Percentiles rank a stretch among this genome's conserved stretches.
Evolutionary conservation across 129 eudicot species (phyloP).

Genomic region (Chrysanthemum seticuspe): DNA sequence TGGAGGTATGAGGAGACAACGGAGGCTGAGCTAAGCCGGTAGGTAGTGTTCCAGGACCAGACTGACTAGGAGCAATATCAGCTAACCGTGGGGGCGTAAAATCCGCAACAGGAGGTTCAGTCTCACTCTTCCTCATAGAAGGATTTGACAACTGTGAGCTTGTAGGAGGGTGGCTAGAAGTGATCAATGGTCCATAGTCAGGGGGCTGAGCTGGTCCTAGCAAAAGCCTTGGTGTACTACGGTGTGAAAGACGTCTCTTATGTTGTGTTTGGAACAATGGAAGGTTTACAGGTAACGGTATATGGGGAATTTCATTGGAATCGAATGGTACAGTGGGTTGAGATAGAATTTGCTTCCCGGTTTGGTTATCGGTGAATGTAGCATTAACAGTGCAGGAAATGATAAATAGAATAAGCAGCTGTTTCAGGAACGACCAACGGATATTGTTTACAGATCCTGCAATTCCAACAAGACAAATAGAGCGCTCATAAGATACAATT

Average conservation of each 20-base stretch:
- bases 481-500: background rate
- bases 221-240: constrained; percentile 34
- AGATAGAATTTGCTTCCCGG: constrained; percentile 30
- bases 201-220: constrained; percentile 49
- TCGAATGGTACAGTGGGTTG: constrained; percentile 6
- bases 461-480: constrained; percentile 20
- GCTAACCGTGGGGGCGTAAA: constrained; percentile 50
- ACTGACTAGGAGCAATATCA: constrained; percentile 67
- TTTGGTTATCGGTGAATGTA: constrained; percentile 29
- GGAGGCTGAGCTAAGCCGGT: constrained; percentile 80
- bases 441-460: constrained; percentile 48
- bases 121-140: constrained; percentile 43
- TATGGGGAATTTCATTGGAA: too few relatives aligned
- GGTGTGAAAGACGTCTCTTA: constrained; percentile 33
- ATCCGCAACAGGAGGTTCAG: constrained; percentile 41
- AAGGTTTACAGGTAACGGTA: too few relatives aligned
- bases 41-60: constrained; percentile 54
- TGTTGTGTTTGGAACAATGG: too few relatives aligned
- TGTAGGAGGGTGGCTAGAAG: constrained; percentile 52
- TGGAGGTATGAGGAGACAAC: constrained; percentile 61
- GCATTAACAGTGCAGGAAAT: constrained; percentile 39
- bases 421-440: constrained; percentile 35
- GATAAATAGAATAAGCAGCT: constrained; percentile 42
- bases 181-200: constrained; percentile 41
- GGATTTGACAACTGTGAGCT: constrained; percentile 44